Evolutionary conservation across 1,284 basidiomycete species (phyloP), one percentile per base, ranked within the genome.

Genomic region (Pterula multifida): DNA sequence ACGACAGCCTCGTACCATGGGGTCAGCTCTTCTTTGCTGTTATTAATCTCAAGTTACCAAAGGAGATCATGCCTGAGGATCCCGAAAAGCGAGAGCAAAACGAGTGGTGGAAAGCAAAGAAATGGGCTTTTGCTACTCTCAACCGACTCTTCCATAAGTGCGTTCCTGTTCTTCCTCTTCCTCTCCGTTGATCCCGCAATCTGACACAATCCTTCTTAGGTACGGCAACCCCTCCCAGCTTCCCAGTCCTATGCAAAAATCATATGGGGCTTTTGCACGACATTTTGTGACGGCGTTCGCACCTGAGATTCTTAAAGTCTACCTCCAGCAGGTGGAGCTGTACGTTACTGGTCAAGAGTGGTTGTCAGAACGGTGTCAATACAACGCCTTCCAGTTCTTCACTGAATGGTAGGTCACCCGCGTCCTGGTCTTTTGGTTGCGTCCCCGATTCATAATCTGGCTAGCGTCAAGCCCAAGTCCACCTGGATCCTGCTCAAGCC

Each of bases 41-140:
- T 15, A 73, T 91, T 28, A 81, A 84, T 56, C 66, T 89, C 26
- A 70, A 74, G 50, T 67, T 91, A 32, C 82, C 85, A 0, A 65
- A 69, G 47, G 77, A 79, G 1, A 76, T 69, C 19, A 75, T 89
- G 0, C 83, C 86, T 1, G 75, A 76, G 25, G 78, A 86, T 53
- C 73, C 79, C 54, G 85, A 89, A 3, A 84, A 86, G 26, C 70
- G 84, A 36, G 87, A 92, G 64, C 70, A 71, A 48, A 78, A 71
- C 50, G 84, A 88, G 56, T 93, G 90, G 90, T 89, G 86, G 82
- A 85, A 84, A 60, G 77, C 83, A 3, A 93, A 92, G 67, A 93
- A 93, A 61, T 91, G 90, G 89, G 85, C 90, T 1, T 90, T 83
- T 61, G 78, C 74, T 26, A 79, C 78, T 39, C 69, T 91, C 6